These are phyloP conservation scores for Ulmus americana DNA, from an alignment of 331 rosid genomes.

Conservation along the genomic window DNA sequence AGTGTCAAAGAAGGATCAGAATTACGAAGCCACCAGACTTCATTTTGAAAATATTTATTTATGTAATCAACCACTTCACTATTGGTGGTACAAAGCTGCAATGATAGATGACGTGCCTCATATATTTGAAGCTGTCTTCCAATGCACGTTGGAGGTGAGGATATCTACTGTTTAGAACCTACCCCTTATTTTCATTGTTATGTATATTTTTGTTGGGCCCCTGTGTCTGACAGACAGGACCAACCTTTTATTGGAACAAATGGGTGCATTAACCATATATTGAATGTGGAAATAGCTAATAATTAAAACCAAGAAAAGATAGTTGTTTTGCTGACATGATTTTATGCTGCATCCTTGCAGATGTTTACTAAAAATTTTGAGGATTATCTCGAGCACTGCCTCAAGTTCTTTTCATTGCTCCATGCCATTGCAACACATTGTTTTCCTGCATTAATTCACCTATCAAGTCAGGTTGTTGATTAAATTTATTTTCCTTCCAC, in stretches of 20 bases:
- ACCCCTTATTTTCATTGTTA: neutral
- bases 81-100: conserved; percentile 73
- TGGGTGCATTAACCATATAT: neutral
- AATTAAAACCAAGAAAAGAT: no score
- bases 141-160: conserved; percentile 86
- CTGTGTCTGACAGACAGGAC: no score
- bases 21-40: no score
- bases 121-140: conserved; percentile 92
- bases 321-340: neutral
- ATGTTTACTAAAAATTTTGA: conserved; percentile 89
- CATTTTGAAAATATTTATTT: no score
- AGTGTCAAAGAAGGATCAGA: no score
- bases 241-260: no score
- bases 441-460: conserved; percentile 69
- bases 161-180: conserved; percentile 9
- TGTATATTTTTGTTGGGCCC: neutral
- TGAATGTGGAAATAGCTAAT: no score
- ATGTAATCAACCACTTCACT: no score
- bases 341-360: conserved; percentile 27
- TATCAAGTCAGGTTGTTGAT: conserved; percentile 71
- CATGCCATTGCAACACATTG: conserved; percentile 85
- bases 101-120: conserved; percentile 86
- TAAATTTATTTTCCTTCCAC: neutral
- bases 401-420: conserved; percentile 82
- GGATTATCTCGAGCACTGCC: conserved; percentile 94